Base-by-base conservation (phyloP, 2,329 filamentous ascomycete genomes). In the Metarhizium album region DNA sequence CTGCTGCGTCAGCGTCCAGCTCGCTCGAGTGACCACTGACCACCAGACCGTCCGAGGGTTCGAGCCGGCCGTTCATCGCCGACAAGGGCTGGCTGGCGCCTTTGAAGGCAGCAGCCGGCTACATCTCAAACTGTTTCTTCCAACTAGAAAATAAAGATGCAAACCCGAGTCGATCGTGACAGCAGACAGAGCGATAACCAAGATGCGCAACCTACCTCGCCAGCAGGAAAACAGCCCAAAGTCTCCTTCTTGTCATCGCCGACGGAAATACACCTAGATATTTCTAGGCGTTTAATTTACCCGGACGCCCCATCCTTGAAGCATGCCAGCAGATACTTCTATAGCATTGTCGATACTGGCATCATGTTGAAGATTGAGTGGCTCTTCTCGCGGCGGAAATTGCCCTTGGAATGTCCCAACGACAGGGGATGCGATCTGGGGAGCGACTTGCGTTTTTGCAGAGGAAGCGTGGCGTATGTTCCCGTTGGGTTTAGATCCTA, bases 281-380 rank as follows among this genome's bases (percentile, higher is more conserved):
- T 87, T 50, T 70, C 78, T 31, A 62, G 71, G 11, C 70, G 78
- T 49, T 78, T 87, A 52, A 75, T 75, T 31, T 87, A 87, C 54
- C 84, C 84, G 0, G 84, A 88, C 54, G 84, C 84, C 0, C 73
- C 87, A 1, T 83, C 83, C 0, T 68, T 87, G 16, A 87, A 87
- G 60, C 83, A 87, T 61, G 78, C 78, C 20, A 81, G 69, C 60
- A 74, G 74, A 52, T 73, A 84, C 60, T 83, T 87, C 63, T 83
- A 82, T 67, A 59, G 64, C 46, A 65, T 86, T 2, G 81, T 87
- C 54, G 74, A 83, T 62, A 87, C 84, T 0, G 82, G 80, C 35
- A 70, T 87, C 29, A 64, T 72, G 27, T 70, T 86, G 43, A 86
- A 87, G 61, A 75, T 87, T 13, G 75, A 78, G 52, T 88, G 84